These are phyloP conservation scores for Colletotrichum spaethianum DNA, from an alignment of 2,329 filamentous ascomycete genomes.

Conservation along the genomic window DNA sequence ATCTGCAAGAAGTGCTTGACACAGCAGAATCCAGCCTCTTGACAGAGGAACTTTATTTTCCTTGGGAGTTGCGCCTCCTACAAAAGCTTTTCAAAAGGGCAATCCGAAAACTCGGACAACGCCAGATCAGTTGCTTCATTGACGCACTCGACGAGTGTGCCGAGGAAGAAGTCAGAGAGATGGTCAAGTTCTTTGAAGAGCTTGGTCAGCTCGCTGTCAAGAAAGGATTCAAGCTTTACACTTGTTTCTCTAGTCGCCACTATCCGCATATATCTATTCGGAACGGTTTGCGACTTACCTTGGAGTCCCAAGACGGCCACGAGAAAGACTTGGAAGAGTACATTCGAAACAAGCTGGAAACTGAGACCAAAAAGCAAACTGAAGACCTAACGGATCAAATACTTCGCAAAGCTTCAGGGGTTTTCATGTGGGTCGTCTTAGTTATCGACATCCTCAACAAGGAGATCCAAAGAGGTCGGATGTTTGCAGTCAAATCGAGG, in stretches of 20 bases:
- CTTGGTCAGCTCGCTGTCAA: conserved; percentile 45
- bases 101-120: conserved; percentile 22
- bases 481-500: conserved; percentile 15
- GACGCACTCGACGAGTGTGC: conserved; percentile 67
- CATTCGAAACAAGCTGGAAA: conserved; percentile 31
- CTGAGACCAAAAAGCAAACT: accelerated
- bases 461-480: conserved; percentile 47
- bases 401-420: conserved; percentile 53
- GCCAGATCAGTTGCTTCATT: conserved; percentile 46
- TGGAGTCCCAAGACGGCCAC: conserved; percentile 49
- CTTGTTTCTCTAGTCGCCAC: conserved; percentile 64
- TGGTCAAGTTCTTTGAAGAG: conserved; percentile 60
- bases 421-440: conserved; percentile 62
- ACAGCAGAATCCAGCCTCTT: too few species aligned
- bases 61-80: background rate
- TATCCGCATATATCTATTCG: conserved; percentile 52
- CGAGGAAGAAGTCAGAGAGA: conserved; percentile 56
- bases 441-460: conserved; percentile 56
- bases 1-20: background rate
- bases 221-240: conserved; percentile 42
- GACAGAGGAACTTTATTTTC: accelerated
- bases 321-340: conserved; percentile 45
- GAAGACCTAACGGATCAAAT: conserved; percentile 42
- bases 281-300: conserved; percentile 31
- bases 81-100: background rate